Percentiles rank a stretch among this genome's conserved stretches.
Evolutionary conservation across 768 basidiomycete genomes (phyloP).

Genomic region (Rossbeevera mucosa): DNA sequence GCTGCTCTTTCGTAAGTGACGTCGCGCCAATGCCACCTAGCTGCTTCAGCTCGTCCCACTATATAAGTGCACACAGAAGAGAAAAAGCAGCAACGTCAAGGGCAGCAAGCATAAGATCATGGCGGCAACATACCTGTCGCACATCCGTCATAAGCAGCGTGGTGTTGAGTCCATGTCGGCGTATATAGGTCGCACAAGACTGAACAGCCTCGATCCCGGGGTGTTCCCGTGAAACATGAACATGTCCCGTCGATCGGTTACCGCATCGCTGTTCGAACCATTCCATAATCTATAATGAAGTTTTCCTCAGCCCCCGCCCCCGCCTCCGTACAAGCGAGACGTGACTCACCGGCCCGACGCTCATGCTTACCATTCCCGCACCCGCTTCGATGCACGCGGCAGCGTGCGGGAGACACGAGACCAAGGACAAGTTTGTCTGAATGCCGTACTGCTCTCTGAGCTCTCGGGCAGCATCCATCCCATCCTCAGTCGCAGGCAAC

Average conservation of each 20-base stretch:
- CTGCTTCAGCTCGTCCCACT: constrained; percentile 42
- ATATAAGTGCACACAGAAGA: neutral
- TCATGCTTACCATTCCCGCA: constrained; percentile 45
- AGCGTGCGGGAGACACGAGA: constrained; percentile 53
- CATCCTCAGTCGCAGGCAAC: constrained; percentile 57
- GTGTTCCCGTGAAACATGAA: constrained; percentile 21
- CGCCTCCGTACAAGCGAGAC: neutral
- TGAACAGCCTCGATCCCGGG: constrained; percentile 47
- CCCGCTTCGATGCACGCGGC: constrained; percentile 51
- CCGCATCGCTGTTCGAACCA: constrained; percentile 36
- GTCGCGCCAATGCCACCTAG: constrained; percentile 42
- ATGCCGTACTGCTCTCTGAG: constrained; percentile 39
- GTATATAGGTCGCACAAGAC: constrained; percentile 42
- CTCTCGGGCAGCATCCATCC: constrained; percentile 43
- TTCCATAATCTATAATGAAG: constrained; percentile 34
- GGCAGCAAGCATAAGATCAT: neutral
- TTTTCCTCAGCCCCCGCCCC: constrained; percentile 1
- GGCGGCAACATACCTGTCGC: constrained; percentile 31
- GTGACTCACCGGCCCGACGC: constrained; percentile 43
- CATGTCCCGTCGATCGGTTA: neutral
- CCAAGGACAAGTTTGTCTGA: constrained; percentile 47
- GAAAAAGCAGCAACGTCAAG: neutral
- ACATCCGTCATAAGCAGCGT: constrained; percentile 41
- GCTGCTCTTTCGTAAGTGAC: constrained; percentile 39
- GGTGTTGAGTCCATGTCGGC: constrained; percentile 35